Evolutionary conservation across 2,329 filamentous ascomycete species (phyloP).

Genomic region (Xylariaceae sp.): DNA sequence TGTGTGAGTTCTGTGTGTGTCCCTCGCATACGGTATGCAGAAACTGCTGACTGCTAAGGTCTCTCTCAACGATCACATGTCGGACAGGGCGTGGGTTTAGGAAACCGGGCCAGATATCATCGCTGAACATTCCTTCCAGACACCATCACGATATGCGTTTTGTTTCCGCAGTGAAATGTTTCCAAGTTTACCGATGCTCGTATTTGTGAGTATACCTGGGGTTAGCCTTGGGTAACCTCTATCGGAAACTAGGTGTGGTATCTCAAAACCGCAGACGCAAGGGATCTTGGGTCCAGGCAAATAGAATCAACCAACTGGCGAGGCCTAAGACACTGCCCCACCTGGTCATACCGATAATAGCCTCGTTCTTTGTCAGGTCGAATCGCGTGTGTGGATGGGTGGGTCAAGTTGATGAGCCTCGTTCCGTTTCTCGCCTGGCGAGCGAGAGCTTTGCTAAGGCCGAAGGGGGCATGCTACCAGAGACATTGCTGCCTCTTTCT

Average conservation of each 20-base stretch:
- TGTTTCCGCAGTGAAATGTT: constrained; percentile 1
- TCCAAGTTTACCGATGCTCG: constrained; percentile 6
- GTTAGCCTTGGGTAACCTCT: constrained; percentile 14
- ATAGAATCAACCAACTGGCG: constrained; percentile 15
- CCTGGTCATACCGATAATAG: constrained; percentile 28
- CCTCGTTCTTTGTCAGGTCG: constrained; percentile 21
- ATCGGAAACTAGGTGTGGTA: constrained; percentile 2
- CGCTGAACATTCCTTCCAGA: constrained; percentile 6
- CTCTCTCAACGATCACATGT: constrained; percentile 17
- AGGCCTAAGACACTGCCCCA: constrained; percentile 23
- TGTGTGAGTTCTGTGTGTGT: neutral
- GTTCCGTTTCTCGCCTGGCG: neutral
- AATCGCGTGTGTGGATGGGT: neutral
- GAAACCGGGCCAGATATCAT: constrained; percentile 7
- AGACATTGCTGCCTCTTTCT: neutral
- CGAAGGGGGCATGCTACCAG: neutral
- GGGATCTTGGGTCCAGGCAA: constrained; percentile 13
- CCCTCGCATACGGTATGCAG: constrained; percentile 15
- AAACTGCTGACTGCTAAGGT: constrained; percentile 13
- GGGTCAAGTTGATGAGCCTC: constrained; percentile 1
- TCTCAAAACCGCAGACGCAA: constrained; percentile 7
- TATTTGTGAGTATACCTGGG: constrained; percentile 3
- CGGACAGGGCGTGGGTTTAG: constrained; percentile 6
- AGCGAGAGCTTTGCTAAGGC: neutral
- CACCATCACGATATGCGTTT: constrained; percentile 8